Evolutionary conservation across 2,329 filamentous ascomycete species (phyloP), one percentile per base, ranked within the genome.

Genomic region (Penicillium olsonii): DNA sequence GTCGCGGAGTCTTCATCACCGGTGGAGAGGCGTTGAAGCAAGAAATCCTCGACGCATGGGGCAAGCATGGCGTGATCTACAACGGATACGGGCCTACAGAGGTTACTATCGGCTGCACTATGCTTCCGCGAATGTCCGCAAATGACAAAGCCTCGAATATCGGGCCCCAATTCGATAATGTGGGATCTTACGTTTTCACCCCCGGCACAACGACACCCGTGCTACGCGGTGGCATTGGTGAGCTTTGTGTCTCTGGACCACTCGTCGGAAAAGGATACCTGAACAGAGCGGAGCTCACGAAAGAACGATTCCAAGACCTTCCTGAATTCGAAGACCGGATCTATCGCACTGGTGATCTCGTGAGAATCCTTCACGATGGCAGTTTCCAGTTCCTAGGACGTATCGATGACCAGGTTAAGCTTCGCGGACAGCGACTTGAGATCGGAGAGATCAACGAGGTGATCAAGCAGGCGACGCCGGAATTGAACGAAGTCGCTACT

Each of bases 41-140:
- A 63, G 92, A 96, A 55, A 95, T 96, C 40, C 76, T 96, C 2
- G 87, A 95, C 60, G 81, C 78, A 0, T 96, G 92, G 92, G 92
- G 92, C 0, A 79, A 85, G 1, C 80, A 85, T 48, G 79, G 79
- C 1, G 90, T 91, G 37, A 91, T 97, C 12, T 92, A 95, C 75
- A 96, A 96, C 62, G 91, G 90, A 2, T 90, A 96, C 57, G 92
- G 92, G 0, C 92, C 92, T 1, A 96, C 92, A 0, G 92, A 96
- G 68, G 88, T 90, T 0, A 96, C 92, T 0, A 96, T 96, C 55
- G 92, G 92, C 5, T 88, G 92, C 29, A 96, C 92, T 0, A 95
- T 94, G 80, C 92, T 87, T 60, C 85, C 86, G n/a, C 81, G 88
- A 27, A 89, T 96, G 7, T 88, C 89, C 0, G 70, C 75, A 17